These are phyloP conservation scores for Lineolata rhizophorae DNA, from an alignment of 495 filamentous ascomycete species.

Conservation along the genomic window DNA sequence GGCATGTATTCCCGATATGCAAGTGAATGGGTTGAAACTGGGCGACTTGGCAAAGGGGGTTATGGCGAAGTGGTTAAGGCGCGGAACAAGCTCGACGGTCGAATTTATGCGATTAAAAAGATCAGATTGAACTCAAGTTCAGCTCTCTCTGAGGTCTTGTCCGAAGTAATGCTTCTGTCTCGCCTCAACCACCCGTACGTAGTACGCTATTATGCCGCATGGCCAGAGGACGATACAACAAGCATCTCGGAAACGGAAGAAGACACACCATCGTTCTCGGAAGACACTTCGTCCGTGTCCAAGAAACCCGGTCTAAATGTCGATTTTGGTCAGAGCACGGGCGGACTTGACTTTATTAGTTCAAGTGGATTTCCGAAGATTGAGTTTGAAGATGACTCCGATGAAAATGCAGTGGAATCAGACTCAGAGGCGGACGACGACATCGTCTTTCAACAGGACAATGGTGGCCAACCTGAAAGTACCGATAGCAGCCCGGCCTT, in stretches of 20 bases:
- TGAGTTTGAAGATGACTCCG: slow-evolving; percentile 55
- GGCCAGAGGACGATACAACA: slow-evolving; percentile 54
- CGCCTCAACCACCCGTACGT: slow-evolving; percentile 88
- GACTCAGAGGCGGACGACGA: slow-evolving; percentile 2
- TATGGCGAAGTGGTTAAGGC: slow-evolving; percentile 97
- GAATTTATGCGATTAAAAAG: slow-evolving; percentile 91
- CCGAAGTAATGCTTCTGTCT: slow-evolving; percentile 77
- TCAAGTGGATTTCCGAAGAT: slow-evolving; percentile 62
- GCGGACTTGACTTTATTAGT: slow-evolving; percentile 84
- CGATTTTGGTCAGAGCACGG: slow-evolving; percentile 25
- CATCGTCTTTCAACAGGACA: no score
- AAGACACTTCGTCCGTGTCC: slow-evolving; percentile 1
- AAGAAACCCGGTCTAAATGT: slow-evolving; percentile 2
- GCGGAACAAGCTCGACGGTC: slow-evolving; percentile 77
- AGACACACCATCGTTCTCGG: slow-evolving; percentile 11
- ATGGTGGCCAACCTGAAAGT: no score
- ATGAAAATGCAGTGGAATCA: slow-evolving; percentile 12
- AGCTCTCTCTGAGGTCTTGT: slow-evolving; percentile 66
- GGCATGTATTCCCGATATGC: slow-evolving; percentile 45
- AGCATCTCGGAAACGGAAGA: slow-evolving; percentile 23
- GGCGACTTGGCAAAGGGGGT: slow-evolving; percentile 73
- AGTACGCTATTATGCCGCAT: slow-evolving; percentile 86
- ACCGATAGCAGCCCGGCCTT: no score
- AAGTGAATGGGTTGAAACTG: slow-evolving; percentile 77
- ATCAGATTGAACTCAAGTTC: slow-evolving; percentile 63